A percentile compares a stretch with the other conserved stretches of the same genome.
These are phyloP conservation scores for Ascoidea tarda DNA, from an alignment of 805 yeast species.

Conservation along the genomic window DNA sequence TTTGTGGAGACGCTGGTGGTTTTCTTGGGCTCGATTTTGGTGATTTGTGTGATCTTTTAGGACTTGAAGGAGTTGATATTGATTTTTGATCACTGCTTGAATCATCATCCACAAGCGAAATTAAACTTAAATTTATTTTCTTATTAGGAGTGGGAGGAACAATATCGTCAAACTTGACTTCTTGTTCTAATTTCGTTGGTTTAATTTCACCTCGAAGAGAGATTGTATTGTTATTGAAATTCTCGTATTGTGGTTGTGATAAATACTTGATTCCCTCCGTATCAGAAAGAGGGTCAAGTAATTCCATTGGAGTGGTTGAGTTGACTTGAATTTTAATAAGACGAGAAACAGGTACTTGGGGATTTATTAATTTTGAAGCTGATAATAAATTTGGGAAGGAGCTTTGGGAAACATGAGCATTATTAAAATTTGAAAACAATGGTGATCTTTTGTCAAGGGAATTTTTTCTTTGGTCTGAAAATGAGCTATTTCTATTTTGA, in stretches of 20 bases:
- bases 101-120: neutral
- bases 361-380: neutral
- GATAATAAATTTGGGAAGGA: neutral
- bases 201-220: neutral
- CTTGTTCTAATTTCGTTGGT: neutral
- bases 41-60: too few species aligned
- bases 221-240: neutral
- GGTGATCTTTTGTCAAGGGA: neutral
- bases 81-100: neutral
- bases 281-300: neutral
- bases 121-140: neutral
- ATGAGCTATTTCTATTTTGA: neutral
- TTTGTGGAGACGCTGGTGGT: too few species aligned
- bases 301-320: neutral
- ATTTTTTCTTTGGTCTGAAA: neutral
- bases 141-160: neutral
- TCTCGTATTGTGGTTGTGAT: neutral
- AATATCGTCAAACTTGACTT: neutral
- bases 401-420: neutral
- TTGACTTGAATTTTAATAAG: neutral
- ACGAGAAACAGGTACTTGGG: neutral
- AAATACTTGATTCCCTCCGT: neutral
- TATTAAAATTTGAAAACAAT: neutral
- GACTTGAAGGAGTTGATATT: too few species aligned
- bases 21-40: too few species aligned